Conservation (phyloP, 1,139 yeast species). For the Trichomonascaceae sp. region DNA sequence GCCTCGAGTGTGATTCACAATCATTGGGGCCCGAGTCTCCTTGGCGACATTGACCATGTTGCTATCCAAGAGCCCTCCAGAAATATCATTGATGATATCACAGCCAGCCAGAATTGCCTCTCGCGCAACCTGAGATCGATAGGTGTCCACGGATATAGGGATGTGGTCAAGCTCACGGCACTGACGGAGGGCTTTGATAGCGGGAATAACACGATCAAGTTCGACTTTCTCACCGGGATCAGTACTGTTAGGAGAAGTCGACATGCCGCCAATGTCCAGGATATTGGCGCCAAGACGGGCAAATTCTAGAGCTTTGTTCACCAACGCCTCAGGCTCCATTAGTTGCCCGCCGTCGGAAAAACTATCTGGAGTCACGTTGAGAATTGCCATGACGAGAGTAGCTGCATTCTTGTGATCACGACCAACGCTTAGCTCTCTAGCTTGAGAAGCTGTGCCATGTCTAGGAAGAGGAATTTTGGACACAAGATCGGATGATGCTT, state of each 20-base stretch:
- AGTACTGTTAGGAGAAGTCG: conserved; percentile 71
- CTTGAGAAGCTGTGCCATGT: conserved; percentile 15
- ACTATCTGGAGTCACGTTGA: conserved; percentile 89
- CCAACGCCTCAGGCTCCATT: conserved; percentile 28
- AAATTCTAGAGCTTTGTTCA: conserved; percentile 30
- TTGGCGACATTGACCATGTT: conserved; percentile 57
- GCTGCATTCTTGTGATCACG: conserved; percentile 12
- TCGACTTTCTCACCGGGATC: conserved; percentile 52
- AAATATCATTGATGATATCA: conserved; percentile 81
- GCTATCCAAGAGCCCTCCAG: conserved; percentile 65
- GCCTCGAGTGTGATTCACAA: conserved; percentile 80
- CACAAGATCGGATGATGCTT: conserved; percentile 19
- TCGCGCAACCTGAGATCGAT: conserved; percentile 60
- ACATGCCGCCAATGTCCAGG: conserved; percentile 85
- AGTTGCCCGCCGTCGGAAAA: conserved; percentile 77
- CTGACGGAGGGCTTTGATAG: conserved; percentile 47
- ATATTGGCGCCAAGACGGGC: conserved; percentile 50
- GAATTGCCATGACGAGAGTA: conserved; percentile 60
- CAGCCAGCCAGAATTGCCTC: conserved; percentile 65
- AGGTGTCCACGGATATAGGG: conserved; percentile 73
- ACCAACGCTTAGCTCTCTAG: conserved; percentile 13
- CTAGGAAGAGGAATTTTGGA: conserved; percentile 22
- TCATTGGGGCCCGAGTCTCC: conserved; percentile 51
- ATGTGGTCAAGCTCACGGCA: conserved; percentile 30
- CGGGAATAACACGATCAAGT: conserved; percentile 52